These are phyloP conservation scores for Ascochyta koolunga DNA, from an alignment of 2,329 filamentous ascomycete genomes.

Conservation along the genomic window DNA sequence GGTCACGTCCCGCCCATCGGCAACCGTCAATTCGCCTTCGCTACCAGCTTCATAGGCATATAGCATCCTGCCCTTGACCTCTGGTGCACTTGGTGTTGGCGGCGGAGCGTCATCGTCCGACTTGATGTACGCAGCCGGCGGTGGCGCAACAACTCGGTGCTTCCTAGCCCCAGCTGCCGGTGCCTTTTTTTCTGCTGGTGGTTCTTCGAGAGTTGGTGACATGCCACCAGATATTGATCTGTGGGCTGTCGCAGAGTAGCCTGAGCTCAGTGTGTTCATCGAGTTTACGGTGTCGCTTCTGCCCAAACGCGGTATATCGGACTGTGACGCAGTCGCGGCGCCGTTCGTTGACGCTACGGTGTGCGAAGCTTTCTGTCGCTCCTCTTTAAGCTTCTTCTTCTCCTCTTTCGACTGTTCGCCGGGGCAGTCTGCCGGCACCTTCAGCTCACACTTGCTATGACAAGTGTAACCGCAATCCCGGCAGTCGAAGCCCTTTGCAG, in stretches of 20 bases:
- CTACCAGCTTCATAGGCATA: conserved; percentile 83
- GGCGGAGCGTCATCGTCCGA: conserved; percentile 60
- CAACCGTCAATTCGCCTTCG: conserved; percentile 79
- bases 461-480: conserved; percentile 97
- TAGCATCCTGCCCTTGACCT: conserved; percentile 83
- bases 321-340: conserved; percentile 56
- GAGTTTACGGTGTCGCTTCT: conserved; percentile 90
- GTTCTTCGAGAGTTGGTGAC: conserved; percentile 60
- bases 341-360: conserved; percentile 55
- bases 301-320: conserved; percentile 71
- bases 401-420: conserved; percentile 94
- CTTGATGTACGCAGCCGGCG: conserved; percentile 79
- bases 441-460: conserved; percentile 99
- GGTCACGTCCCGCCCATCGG: conserved; percentile 77
- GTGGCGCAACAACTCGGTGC: conserved; percentile 83
- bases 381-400: conserved; percentile 88
- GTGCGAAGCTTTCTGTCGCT: conserved; percentile 80
- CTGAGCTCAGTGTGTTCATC: conserved; percentile 74
- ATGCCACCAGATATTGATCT: conserved; percentile 71
- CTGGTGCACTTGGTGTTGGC: conserved; percentile 46
- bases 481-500: conserved; percentile 95
- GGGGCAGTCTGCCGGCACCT: conserved; percentile 93
- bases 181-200: conserved; percentile 45
- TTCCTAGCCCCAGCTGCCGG: conserved; percentile 50
- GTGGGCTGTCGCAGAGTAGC: conserved; percentile 79